phyloP scores from a whole-genome alignment of 495 filamentous ascomycete species.

The Aspergillus affinis region DNA sequence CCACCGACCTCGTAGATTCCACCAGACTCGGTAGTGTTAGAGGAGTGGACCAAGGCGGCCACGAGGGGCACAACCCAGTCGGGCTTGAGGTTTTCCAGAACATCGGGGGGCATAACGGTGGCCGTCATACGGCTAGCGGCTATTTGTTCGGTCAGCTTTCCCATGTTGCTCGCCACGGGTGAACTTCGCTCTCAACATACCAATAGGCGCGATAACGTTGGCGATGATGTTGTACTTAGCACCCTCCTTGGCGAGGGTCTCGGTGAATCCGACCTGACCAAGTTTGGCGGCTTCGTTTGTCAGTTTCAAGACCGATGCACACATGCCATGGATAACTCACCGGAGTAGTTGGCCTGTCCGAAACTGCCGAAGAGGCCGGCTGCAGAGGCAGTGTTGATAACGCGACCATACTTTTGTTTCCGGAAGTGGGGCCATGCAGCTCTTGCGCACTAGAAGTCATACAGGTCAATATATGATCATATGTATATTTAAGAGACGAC shows the following conservation, averaged over 20 bases:
- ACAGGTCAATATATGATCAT: neutral
- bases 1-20: conserved; percentile 92
- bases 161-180: neutral
- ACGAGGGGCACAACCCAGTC: conserved; percentile 97
- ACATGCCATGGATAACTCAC: conserved; percentile 32
- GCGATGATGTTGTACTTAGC: conserved; percentile 96
- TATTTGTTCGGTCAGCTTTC: conserved; percentile 20
- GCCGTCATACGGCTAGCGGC: conserved; percentile 96
- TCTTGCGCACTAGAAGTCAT: conserved; percentile 64
- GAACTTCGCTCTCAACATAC: conserved; percentile 30
- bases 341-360: conserved; percentile 95
- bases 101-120: conserved; percentile 95
- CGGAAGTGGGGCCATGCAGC: conserved; percentile 98
- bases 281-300: conserved; percentile 75
- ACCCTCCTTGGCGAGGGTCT: conserved; percentile 97
- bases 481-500: neutral
- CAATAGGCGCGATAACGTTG: conserved; percentile 94
- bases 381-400: conserved; percentile 95
- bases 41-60: conserved; percentile 83
- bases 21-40: conserved; percentile 81
- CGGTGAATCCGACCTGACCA: conserved; percentile 94
- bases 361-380: conserved; percentile 96
- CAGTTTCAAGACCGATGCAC: conserved; percentile 15
- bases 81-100: conserved; percentile 84
- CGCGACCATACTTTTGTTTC: conserved; percentile 95